phyloP scores from a whole-genome alignment of 495 filamentous ascomycete genomes.

The Venustampulla echinocandica region DNA sequence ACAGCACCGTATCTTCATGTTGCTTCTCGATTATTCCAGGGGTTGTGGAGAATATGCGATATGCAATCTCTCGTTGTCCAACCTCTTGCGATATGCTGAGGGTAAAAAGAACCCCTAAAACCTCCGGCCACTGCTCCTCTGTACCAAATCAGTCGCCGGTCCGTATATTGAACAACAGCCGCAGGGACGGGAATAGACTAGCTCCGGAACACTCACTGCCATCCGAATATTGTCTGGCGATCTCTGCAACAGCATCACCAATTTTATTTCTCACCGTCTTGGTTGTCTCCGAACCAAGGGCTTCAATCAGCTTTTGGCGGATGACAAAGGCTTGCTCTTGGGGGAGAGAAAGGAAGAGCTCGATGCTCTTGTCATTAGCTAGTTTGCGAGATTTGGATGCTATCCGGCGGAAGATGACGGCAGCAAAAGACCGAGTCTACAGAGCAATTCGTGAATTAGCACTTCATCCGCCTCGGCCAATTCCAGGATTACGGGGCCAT shows the following conservation, averaged over 20 bases:
- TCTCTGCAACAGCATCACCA: slow-evolving; percentile 89
- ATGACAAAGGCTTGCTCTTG: slow-evolving; percentile 67
- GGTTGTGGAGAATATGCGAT: slow-evolving; percentile 88
- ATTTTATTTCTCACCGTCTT: slow-evolving; percentile 82
- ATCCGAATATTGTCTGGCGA: slow-evolving; percentile 90
- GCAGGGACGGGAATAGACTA: slow-evolving; percentile 1
- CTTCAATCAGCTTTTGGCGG: slow-evolving; percentile 69
- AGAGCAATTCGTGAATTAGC: slow-evolving; percentile 4
- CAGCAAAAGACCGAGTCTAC: slow-evolving; percentile 79
- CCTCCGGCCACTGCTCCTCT: slow-evolving; percentile 87
- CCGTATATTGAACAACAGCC: background rate
- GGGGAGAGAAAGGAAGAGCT: slow-evolving; percentile 71
- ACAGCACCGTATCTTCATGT: slow-evolving; percentile 76
- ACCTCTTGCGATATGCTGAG: slow-evolving; percentile 77
- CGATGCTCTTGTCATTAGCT: slow-evolving; percentile 58
- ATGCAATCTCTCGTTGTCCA: slow-evolving; percentile 79
- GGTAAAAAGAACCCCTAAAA: slow-evolving; percentile 75
- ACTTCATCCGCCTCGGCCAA: too few species aligned
- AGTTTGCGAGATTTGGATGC: slow-evolving; percentile 77
- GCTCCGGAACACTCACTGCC: slow-evolving; percentile 53
- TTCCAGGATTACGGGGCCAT: too few species aligned
- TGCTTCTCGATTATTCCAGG: slow-evolving; percentile 95
- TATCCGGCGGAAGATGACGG: slow-evolving; percentile 91
- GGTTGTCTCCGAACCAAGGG: slow-evolving; percentile 60
- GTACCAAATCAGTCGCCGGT: slow-evolving; percentile 8